phyloP scores from a whole-genome alignment of 2,329 filamentous ascomycete species.

The Cladosporium halotolerans region DNA sequence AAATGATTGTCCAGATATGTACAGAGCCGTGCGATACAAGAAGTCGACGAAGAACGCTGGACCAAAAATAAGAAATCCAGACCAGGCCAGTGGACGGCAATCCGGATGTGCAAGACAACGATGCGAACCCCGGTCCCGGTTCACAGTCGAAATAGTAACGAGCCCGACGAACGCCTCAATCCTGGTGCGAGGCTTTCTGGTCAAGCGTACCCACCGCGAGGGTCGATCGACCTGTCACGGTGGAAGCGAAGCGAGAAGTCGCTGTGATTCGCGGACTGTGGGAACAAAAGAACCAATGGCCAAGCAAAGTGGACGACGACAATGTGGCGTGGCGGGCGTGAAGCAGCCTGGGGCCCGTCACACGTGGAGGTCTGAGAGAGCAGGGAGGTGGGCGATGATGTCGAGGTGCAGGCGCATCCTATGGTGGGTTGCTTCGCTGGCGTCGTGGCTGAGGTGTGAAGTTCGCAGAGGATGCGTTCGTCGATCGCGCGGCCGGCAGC shows the following conservation, averaged over 20 bases:
- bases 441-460: conserved; percentile 1
- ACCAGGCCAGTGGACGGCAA: neutral
- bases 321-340: conserved; percentile 6
- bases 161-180: conserved; percentile 3
- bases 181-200: conserved; percentile 4
- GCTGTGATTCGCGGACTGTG: conserved; percentile 2
- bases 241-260: neutral
- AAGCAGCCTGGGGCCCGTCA: neutral
- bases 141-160: neutral
- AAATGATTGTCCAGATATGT: neutral
- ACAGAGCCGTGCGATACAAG: neutral
- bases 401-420: conserved; percentile 7
- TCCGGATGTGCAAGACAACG: neutral
- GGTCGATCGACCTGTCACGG: conserved; percentile 1
- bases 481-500: neutral
- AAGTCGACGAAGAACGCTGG: neutral
- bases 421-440: conserved; percentile 7
- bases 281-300: conserved; percentile 4
- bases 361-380: conserved; percentile 1
- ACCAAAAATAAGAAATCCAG: neutral
- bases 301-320: neutral
- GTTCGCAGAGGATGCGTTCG: conserved; percentile 1
- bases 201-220: conserved; percentile 3
- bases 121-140: neutral
- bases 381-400: conserved; percentile 3